Evolutionary conservation across 23 red algal species (phyloP).

Genomic region (Agarophyton chilense): DNA sequence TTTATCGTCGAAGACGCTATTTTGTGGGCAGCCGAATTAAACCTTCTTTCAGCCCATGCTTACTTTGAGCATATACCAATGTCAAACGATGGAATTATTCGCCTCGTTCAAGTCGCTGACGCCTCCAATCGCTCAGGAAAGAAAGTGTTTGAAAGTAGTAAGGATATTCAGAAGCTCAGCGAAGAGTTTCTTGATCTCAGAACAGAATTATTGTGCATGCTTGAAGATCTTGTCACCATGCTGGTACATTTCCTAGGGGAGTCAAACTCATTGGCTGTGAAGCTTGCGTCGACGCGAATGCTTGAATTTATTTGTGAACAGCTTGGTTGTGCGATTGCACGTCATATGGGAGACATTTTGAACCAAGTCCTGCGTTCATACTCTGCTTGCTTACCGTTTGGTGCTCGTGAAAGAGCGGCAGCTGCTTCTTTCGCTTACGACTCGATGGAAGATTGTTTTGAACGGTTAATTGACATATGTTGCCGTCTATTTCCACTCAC

Average conservation of each 20-base stretch:
- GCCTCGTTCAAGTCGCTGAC: slow-evolving; percentile 52
- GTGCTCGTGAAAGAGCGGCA: slow-evolving; percentile 67
- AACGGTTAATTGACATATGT: slow-evolving; percentile 73
- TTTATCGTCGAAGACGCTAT: slow-evolving; percentile 6
- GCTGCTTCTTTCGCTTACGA: slow-evolving; percentile 75
- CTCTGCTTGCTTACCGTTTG: slow-evolving; percentile 36
- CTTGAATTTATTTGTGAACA: slow-evolving; percentile 83
- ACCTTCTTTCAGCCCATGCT: slow-evolving; percentile 67
- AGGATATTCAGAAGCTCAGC: slow-evolving; percentile 32
- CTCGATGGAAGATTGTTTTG: slow-evolving; percentile 78
- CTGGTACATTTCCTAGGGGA: slow-evolving; percentile 63
- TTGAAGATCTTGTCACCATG: slow-evolving; percentile 43
- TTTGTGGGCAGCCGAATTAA: slow-evolving; percentile 63
- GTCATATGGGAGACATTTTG: slow-evolving; percentile 66
- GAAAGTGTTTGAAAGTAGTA: not conserved
- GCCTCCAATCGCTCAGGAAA: not conserved
- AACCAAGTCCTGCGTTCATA: slow-evolving; percentile 66
- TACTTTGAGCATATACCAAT: slow-evolving; percentile 73
- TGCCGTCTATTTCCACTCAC: slow-evolving; percentile 80
- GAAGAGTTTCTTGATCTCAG: slow-evolving; percentile 68
- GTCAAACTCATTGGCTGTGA: slow-evolving; percentile 39
- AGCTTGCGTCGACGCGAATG: slow-evolving; percentile 57
- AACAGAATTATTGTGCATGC: slow-evolving; percentile 67
- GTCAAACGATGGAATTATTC: slow-evolving; percentile 63
- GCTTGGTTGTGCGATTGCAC: slow-evolving; percentile 68